A percentile compares a stretch with the other conserved stretches of the same genome.
phyloP scores from a whole-genome alignment of 73 alveolate species.

The Breviolum minutum region DNA sequence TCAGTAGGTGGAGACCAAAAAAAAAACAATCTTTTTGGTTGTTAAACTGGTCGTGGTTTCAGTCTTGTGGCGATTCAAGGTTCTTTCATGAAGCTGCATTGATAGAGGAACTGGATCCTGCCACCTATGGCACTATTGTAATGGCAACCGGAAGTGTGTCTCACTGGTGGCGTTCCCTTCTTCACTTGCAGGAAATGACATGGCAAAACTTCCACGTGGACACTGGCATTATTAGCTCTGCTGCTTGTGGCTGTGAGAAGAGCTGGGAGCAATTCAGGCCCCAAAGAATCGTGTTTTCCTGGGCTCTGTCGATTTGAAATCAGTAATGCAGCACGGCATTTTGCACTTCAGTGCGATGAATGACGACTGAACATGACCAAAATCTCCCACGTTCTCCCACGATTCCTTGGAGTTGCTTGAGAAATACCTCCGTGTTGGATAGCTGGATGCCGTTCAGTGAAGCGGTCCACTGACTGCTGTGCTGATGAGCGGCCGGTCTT shows the following conservation, averaged over 20 bases:
- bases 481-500: too few species aligned
- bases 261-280: slow-evolving; percentile 34
- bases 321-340: background rate
- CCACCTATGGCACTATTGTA: slow-evolving; percentile 22
- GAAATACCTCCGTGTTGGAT: too few species aligned
- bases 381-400: too few species aligned
- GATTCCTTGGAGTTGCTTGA: too few species aligned
- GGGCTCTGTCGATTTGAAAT: background rate
- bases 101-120: background rate
- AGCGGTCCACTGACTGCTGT: too few species aligned
- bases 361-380: too few species aligned
- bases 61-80: background rate
- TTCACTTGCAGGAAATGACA: background rate
- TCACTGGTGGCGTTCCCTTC: slow-evolving; percentile 15
- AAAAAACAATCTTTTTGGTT: background rate
- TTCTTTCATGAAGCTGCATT: background rate
- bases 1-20: too few species aligned
- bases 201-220: background rate
- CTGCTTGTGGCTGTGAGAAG: slow-evolving; percentile 68
- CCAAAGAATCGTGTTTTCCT: background rate
- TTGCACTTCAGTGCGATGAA: background rate
- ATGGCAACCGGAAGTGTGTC: slow-evolving; percentile 38
- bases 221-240: slow-evolving; percentile 23
- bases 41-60: too few species aligned
- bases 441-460: too few species aligned